Base-by-base conservation (phyloP, 441 rosid genomes). In the Pelargonium myrrhifolium region DNA sequence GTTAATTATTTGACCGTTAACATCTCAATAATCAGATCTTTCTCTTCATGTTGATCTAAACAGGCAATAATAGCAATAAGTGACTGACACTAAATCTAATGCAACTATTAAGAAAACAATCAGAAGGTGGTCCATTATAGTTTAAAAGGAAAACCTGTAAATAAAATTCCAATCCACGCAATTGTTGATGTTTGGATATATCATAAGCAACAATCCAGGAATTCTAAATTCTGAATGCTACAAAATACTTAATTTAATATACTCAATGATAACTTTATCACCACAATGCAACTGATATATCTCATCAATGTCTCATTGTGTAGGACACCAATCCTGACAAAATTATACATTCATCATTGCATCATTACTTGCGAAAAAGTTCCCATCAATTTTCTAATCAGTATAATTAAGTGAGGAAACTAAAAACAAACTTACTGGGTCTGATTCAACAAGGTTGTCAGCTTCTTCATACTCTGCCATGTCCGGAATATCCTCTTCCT, bases 401-500 rank as follows among this genome's bases (percentile, higher is more conserved):
- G 59, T 53, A 15, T 15, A 53, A 14, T n/a, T 51, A 53, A 6
- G 18, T 53, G 22, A 17, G 59, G 59, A 56, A 2, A 56, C 8
- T 42, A 40, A 65, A 43, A 51, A 42, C 47, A 18, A 51, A 84
- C 87, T 75, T 74, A 94, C 99, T 15, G 93, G 88, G 78, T 91
- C 99, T 64, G 82, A 73, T 72, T 90, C 93, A 20, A 89, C 70
- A 49, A 86, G 68, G 76, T 87, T 91, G 78, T 89, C 81, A 12
- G 89, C 74, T 65, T 87, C 99, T 75, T 87, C 90, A 74, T 78
- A 89, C 77, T 86, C 96, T 51, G 87, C 92, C 90, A 94, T 89
- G 77, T 94, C 97, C 0, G 99, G 99, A 71, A 94, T 89, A 73
- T 89, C 90, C 21, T 90, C 98, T 8, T 94, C 99, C 43, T 89